These are phyloP conservation scores for Xerophyta viscosa DNA, from an alignment of 106 monocot genomes.

Conservation along the genomic window DNA sequence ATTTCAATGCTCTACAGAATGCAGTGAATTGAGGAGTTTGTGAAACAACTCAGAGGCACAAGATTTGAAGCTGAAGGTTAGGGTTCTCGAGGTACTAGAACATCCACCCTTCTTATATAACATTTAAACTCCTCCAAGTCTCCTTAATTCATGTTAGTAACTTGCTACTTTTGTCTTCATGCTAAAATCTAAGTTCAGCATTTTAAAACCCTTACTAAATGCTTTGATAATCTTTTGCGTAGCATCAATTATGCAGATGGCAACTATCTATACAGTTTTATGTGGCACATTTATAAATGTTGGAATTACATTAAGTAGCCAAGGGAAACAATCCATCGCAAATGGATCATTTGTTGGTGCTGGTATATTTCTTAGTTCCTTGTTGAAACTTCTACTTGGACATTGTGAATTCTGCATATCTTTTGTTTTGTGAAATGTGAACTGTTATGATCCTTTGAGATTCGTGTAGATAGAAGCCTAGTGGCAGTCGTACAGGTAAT, in stretches of 20 bases:
- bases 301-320: slow-evolving; percentile 63
- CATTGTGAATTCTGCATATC: too few relatives aligned
- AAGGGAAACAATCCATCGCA: slow-evolving; percentile 65
- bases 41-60: slow-evolving; percentile 80
- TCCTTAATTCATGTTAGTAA: too few relatives aligned
- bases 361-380: slow-evolving; percentile 31
- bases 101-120: neutral
- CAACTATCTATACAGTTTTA: slow-evolving; percentile 77
- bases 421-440: too few relatives aligned
- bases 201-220: neutral
- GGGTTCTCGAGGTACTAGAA: slow-evolving; percentile 86
- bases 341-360: slow-evolving; percentile 83
- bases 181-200: too few relatives aligned
- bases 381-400: too few relatives aligned
- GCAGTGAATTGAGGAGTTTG: slow-evolving; percentile 81
- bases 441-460: too few relatives aligned
- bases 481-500: too few relatives aligned
- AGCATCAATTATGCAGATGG: slow-evolving; percentile 87
- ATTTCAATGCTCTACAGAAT: slow-evolving; percentile 92
- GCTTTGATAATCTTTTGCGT: slow-evolving; percentile 25
- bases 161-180: neutral
- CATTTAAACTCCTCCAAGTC: too few relatives aligned
- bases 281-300: slow-evolving; percentile 75
- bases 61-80: slow-evolving; percentile 81
- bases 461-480: too few relatives aligned